A percentile compares a stretch with the other conserved stretches of the same genome.
These are phyloP conservation scores for Xylaria sp. DNA, from an alignment of 2,329 filamentous ascomycete species.

Conservation along the genomic window DNA sequence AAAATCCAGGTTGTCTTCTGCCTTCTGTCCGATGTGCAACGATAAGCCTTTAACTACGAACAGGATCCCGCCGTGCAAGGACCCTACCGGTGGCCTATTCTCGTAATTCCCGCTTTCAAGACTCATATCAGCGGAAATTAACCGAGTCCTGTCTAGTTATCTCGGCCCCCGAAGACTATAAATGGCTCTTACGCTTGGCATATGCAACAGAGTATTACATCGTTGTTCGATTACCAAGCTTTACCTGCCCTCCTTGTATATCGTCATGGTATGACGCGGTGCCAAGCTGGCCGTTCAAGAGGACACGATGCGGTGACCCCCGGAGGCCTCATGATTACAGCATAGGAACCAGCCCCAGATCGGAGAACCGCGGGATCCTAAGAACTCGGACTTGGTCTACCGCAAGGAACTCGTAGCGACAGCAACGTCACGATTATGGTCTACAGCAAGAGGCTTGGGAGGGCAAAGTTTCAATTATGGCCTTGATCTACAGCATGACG, in stretches of 20 bases:
- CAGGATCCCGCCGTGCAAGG: neutral
- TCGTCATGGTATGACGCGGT: conserved; percentile 13
- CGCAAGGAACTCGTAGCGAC: neutral
- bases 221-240: neutral
- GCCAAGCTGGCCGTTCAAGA: conserved; percentile 13
- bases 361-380: neutral
- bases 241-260: neutral
- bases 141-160: neutral
- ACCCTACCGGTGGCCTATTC: neutral
- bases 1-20: neutral
- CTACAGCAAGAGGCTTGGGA: neutral
- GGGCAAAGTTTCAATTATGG: neutral
- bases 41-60: neutral
- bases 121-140: neutral
- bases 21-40: conserved; percentile 18
- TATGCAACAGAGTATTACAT: conserved; percentile 10
- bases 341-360: neutral
- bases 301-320: neutral
- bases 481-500: neutral
- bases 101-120: conserved; percentile 5
- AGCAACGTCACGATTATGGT: neutral
- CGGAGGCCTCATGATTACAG: conserved; percentile 16
- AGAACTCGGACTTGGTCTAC: neutral
- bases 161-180: conserved; percentile 1
- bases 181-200: conserved; percentile 14